These are phyloP conservation scores for Fusarium sarcochroum DNA, from an alignment of 2,329 filamentous ascomycete genomes.

Conservation along the genomic window DNA sequence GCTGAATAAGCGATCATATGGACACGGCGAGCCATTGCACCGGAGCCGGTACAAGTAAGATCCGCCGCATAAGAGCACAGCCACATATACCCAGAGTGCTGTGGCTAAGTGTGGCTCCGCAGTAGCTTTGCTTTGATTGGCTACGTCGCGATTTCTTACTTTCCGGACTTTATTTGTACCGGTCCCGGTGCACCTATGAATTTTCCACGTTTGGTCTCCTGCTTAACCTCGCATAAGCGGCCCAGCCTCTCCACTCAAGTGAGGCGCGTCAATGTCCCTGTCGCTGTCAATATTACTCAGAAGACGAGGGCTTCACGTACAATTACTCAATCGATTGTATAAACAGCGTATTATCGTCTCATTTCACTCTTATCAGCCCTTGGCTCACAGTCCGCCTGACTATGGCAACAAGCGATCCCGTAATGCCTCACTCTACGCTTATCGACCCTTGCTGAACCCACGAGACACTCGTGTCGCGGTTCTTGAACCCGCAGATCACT, in stretches of 20 bases:
- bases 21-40: too few species aligned
- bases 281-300: neutral
- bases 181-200: too few species aligned
- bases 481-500: conserved; percentile 23
- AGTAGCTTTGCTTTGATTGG: too few species aligned
- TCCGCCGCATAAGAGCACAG: too few species aligned
- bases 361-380: neutral
- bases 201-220: too few species aligned
- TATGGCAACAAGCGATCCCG: conserved; percentile 27
- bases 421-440: conserved; percentile 13
- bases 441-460: conserved; percentile 12
- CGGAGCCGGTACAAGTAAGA: too few species aligned
- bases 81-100: too few species aligned
- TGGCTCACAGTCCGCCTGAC: conserved; percentile 7
- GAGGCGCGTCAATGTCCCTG: neutral
- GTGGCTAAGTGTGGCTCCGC: too few species aligned
- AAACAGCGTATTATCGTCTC: neutral
- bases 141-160: too few species aligned
- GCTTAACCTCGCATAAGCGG: conserved; percentile 3
- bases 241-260: neutral
- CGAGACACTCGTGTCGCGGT: conserved; percentile 20
- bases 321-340: neutral
- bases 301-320: neutral
- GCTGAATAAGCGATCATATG: too few species aligned
- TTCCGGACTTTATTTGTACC: too few species aligned